These are phyloP conservation scores for Globisporangium takayamanum DNA, from an alignment of 352 stramenopile species.

Conservation along the genomic window DNA sequence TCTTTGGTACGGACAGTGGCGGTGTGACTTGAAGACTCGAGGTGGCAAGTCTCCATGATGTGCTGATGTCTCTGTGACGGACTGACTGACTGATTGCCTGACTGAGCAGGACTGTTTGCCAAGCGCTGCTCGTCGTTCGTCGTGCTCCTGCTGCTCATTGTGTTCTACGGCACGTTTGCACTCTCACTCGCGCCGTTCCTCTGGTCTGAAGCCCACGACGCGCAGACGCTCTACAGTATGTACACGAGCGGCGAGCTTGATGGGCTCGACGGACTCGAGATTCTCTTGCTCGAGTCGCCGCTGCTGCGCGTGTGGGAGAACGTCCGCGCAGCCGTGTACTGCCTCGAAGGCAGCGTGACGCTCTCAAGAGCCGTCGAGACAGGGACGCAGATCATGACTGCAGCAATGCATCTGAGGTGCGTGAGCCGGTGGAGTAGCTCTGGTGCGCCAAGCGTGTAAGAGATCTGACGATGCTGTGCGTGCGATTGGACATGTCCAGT, in stretches of 20 bases:
- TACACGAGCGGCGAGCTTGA: constrained; percentile 35
- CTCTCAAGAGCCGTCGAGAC: constrained; percentile 55
- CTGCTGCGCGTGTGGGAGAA: constrained; percentile 71
- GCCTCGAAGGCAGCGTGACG: constrained; percentile 55
- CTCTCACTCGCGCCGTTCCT: constrained; percentile 57
- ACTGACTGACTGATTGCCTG: background rate
- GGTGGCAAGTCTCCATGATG: background rate
- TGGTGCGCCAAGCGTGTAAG: constrained; percentile 20
- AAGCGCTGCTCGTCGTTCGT: constrained; percentile 67
- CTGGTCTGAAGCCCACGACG: constrained; percentile 33
- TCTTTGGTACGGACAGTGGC: constrained; percentile 13
- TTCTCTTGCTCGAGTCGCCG: constrained; percentile 65
- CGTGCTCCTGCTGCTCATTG: constrained; percentile 32
- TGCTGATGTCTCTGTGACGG: background rate
- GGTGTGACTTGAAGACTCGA: background rate
- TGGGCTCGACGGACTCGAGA: constrained; percentile 51
- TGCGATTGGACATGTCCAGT: constrained; percentile 16
- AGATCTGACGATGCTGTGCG: constrained; percentile 5
- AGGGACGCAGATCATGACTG: constrained; percentile 47
- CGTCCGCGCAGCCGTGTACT: constrained; percentile 60
- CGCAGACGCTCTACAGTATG: constrained; percentile 23
- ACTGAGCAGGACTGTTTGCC: constrained; percentile 30
- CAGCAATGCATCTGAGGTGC: constrained; percentile 42
- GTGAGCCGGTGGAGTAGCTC: too few relatives aligned
- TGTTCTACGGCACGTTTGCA: constrained; percentile 50